phyloP scores from a whole-genome alignment of 257 asterid species.

The Lycium ferocissimum region DNA sequence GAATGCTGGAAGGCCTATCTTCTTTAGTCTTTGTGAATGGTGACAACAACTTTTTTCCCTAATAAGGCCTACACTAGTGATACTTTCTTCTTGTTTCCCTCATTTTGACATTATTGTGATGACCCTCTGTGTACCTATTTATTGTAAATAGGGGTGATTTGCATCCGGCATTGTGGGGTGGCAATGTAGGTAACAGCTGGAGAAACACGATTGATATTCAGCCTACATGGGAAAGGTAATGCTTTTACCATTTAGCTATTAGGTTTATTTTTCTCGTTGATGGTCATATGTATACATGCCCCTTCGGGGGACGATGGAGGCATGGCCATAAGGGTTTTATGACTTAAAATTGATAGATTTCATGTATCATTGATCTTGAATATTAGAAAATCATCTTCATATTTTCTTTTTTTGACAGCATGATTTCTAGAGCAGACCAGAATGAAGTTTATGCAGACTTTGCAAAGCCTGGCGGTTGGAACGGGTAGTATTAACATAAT shows the following conservation, averaged over 20 bases:
- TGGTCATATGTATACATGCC: too few species aligned
- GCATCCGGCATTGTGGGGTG: constrained; percentile 94
- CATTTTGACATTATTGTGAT: neutral
- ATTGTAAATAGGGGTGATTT: constrained; percentile 74
- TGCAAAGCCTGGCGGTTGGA: constrained; percentile 98
- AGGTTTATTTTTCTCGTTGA: too few species aligned
- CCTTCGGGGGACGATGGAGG: too few species aligned
- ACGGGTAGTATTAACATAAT: constrained; percentile 56
- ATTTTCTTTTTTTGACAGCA: constrained; percentile 49
- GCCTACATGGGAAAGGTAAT: constrained; percentile 74
- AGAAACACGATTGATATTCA: constrained; percentile 82
- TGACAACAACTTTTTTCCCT: constrained; percentile 16
- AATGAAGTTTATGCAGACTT: constrained; percentile 84
- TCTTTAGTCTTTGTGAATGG: constrained; percentile 93
- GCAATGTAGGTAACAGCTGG: constrained; percentile 82
- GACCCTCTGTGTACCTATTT: neutral
- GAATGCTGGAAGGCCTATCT: constrained; percentile 76
- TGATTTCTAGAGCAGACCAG: constrained; percentile 91
- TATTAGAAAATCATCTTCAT: neutral
- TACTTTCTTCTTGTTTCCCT: neutral
- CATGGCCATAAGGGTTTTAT: too few species aligned
- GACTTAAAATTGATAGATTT: neutral
- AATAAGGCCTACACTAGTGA: neutral
- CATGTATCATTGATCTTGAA: neutral
- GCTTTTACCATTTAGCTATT: neutral